Conservation (phyloP, 2,329 filamentous ascomycete genomes). For the Pyrenophora seminiperda region DNA sequence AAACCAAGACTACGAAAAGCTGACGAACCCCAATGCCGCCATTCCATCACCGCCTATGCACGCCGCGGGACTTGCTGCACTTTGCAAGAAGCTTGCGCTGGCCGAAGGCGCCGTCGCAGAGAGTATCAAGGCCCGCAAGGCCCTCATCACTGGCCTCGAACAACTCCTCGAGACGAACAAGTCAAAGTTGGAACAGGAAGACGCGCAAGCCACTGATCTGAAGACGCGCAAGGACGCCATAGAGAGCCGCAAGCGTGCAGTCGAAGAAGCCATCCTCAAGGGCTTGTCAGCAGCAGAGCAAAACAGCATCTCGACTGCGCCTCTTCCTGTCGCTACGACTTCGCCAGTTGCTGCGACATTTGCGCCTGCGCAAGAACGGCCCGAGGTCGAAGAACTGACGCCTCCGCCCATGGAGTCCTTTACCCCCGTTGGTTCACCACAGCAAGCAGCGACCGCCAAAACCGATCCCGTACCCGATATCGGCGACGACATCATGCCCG, state of each 20-base stretch:
- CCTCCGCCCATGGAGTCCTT: conserved; percentile 70
- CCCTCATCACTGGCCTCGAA: conserved; percentile 79
- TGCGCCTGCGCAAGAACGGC: conserved; percentile 63
- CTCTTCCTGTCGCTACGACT: conserved; percentile 31
- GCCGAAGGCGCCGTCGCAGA: conserved; percentile 90
- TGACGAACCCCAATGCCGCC: conserved; percentile 71
- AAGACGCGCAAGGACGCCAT: conserved; percentile 70
- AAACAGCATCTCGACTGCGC: conserved; percentile 52
- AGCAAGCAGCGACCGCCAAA: conserved; percentile 16
- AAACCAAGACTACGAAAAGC: conserved; percentile 81
- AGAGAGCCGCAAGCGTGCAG: conserved; percentile 82
- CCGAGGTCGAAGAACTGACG: conserved; percentile 84
- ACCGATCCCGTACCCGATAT: conserved; percentile 29
- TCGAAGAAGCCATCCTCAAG: conserved; percentile 89
- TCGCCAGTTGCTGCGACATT: conserved; percentile 23
- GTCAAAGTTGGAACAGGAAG: conserved; percentile 70
- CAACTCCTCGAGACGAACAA: conserved; percentile 78
- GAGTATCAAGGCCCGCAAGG: conserved; percentile 81
- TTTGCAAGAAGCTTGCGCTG: conserved; percentile 86
- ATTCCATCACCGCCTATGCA: conserved; percentile 86
- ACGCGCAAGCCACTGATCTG: conserved; percentile 68
- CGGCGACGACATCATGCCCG: conserved; percentile 37
- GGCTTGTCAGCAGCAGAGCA: conserved; percentile 70
- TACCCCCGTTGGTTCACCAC: conserved; percentile 58
- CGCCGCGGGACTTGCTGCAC: conserved; percentile 82